A percentile compares a stretch with the other conserved stretches of the same genome.
Evolutionary conservation across 2,329 filamentous ascomycete genomes (phyloP).

Genomic region (Nemania diffusa): DNA sequence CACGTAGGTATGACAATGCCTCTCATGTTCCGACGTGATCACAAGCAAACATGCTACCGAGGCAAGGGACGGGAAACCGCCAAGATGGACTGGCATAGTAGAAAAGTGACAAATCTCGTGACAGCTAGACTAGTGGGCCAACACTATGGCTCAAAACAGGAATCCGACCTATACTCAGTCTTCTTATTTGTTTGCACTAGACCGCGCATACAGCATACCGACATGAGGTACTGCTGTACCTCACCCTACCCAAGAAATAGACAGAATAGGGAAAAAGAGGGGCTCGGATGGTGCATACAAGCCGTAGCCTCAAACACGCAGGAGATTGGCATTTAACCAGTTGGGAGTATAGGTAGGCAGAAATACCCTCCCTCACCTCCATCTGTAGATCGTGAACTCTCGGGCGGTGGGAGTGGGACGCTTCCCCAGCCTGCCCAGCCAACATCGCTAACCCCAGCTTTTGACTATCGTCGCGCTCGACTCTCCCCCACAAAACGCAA

Average conservation of each 20-base stretch:
- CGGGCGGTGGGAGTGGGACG: conserved; percentile 21
- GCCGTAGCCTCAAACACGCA: background rate
- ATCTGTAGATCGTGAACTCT: background rate
- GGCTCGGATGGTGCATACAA: background rate
- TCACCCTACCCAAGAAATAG: background rate
- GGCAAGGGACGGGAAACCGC: conserved; percentile 20
- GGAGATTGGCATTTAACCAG: background rate
- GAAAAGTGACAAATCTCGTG: conserved; percentile 31
- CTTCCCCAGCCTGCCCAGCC: conserved; percentile 25
- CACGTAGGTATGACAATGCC: conserved; percentile 5
- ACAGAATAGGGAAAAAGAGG: background rate
- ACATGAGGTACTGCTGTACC: background rate
- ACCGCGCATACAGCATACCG: background rate
- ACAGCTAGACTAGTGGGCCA: conserved; percentile 6
- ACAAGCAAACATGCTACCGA: conserved; percentile 30
- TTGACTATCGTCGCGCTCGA: conserved; percentile 22
- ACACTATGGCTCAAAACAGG: background rate
- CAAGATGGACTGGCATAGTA: conserved; percentile 3
- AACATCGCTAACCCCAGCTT: conserved; percentile 31
- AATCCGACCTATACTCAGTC: background rate
- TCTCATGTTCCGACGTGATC: conserved; percentile 7
- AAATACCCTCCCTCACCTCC: background rate
- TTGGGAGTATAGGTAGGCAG: background rate
- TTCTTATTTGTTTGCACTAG: background rate
- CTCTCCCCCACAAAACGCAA: conserved; percentile 34